These are phyloP conservation scores for Coccinonectria pachysandricola DNA, from an alignment of 2,329 filamentous ascomycete genomes.

Conservation along the genomic window DNA sequence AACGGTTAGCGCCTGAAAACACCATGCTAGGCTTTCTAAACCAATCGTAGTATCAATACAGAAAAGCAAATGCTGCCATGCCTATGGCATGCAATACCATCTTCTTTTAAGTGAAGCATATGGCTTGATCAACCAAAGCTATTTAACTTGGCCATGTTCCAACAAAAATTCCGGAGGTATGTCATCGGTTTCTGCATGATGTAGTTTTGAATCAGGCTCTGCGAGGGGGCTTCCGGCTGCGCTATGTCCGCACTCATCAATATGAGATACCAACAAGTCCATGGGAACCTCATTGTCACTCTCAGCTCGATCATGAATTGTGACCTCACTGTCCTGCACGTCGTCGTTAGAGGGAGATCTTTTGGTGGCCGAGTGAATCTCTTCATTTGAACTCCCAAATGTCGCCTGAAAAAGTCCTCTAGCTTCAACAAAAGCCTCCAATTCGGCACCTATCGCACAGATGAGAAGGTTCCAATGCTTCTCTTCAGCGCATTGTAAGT, in stretches of 20 bases:
- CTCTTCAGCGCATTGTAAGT: constrained; percentile 44
- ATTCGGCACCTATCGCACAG: constrained; percentile 63
- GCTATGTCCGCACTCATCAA: constrained; percentile 19
- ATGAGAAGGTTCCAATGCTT: constrained; percentile 66
- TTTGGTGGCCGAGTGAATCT: constrained; percentile 3
- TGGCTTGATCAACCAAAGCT: too few relatives aligned
- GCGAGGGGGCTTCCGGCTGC: too few relatives aligned
- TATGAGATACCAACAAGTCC: constrained; percentile 27
- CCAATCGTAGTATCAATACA: too few relatives aligned
- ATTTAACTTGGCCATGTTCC: too few relatives aligned
- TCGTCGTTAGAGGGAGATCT: constrained; percentile 1
- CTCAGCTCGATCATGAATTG: constrained; percentile 18
- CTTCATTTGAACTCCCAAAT: constrained; percentile 7
- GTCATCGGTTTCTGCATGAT: constrained; percentile 38
- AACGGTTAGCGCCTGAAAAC: too few relatives aligned
- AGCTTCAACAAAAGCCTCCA: constrained; percentile 56
- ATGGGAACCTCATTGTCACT: constrained; percentile 34
- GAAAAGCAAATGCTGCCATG: too few relatives aligned
- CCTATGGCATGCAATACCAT: too few relatives aligned
- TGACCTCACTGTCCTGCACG: constrained; percentile 4
- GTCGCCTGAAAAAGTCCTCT: constrained; percentile 38
- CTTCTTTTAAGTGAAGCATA: too few relatives aligned
- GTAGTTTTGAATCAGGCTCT: too few relatives aligned
- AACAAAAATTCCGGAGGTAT: constrained; percentile 44
- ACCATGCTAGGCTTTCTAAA: too few relatives aligned